A percentile compares a stretch with the other conserved stretches of the same genome.
Evolutionary conservation across 2,329 filamentous ascomycete genomes (phyloP).

Genomic region (Botrytis pseudocinerea): DNA sequence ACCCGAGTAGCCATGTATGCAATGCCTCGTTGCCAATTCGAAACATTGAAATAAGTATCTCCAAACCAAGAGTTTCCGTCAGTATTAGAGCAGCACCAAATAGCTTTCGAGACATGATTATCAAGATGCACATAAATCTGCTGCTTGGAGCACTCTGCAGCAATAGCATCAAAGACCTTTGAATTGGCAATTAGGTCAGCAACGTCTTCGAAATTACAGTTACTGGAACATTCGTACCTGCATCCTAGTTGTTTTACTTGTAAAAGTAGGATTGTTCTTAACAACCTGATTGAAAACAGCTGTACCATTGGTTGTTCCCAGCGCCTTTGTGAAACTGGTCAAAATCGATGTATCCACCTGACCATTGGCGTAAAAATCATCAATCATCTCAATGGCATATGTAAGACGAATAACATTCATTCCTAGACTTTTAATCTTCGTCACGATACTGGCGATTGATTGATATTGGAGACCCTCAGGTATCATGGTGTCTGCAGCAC

Average conservation of each 20-base stretch:
- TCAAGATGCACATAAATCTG: constrained; percentile 60
- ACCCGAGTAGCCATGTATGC: constrained; percentile 61
- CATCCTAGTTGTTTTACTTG: constrained; percentile 53
- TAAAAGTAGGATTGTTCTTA: constrained; percentile 58
- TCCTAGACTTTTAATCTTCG: constrained; percentile 56
- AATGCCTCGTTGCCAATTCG: constrained; percentile 62
- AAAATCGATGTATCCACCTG: constrained; percentile 50
- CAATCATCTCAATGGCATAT: constrained; percentile 64
- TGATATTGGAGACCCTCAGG: constrained; percentile 64
- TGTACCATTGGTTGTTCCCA: constrained; percentile 55
- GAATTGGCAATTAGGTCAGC: neutral
- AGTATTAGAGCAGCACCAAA: constrained; percentile 56
- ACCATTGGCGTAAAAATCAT: constrained; percentile 53
- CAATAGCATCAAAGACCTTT: constrained; percentile 63
- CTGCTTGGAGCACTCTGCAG: constrained; percentile 56
- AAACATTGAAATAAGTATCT: constrained; percentile 57
- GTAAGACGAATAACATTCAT: constrained; percentile 65
- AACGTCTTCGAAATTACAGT: neutral
- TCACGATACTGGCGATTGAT: constrained; percentile 55
- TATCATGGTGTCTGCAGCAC: constrained; percentile 62
- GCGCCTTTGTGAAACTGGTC: constrained; percentile 47
- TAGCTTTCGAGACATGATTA: constrained; percentile 60
- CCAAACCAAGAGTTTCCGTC: constrained; percentile 64
- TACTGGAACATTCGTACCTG: constrained; percentile 37
- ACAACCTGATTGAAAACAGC: constrained; percentile 53